Conservation (phyloP, 139 green algal genomes). For the Asterochloris sp. region DNA sequence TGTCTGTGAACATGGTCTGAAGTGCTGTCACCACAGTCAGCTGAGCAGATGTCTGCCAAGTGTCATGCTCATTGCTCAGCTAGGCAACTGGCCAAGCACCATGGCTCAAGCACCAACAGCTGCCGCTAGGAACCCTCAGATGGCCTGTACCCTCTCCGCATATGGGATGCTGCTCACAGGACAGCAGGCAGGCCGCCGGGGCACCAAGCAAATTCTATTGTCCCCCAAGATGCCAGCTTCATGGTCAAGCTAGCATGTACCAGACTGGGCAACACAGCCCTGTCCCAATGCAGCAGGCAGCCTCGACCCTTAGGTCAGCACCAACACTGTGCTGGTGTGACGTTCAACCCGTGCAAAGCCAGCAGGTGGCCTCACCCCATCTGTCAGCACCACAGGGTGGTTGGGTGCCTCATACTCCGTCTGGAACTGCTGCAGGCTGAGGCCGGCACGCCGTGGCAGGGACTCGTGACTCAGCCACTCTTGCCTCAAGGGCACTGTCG, state of each 20-base stretch:
- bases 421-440: slow-evolving; percentile 67
- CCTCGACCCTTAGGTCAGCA: neutral
- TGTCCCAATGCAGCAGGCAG: neutral
- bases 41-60: too few relatives aligned
- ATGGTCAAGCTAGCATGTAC: too few relatives aligned
- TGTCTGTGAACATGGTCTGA: too few relatives aligned
- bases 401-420: slow-evolving; percentile 78
- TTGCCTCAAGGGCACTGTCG: slow-evolving; percentile 46
- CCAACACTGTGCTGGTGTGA: neutral
- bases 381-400: slow-evolving; percentile 80
- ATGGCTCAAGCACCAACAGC: neutral
- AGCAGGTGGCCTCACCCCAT: slow-evolving; percentile 28
- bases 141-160: too few relatives aligned
- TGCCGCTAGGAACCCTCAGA: neutral
- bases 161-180: too few relatives aligned
- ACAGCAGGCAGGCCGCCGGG: too few relatives aligned
- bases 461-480: slow-evolving; percentile 83
- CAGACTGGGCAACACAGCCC: too few relatives aligned
- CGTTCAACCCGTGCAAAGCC: neutral
- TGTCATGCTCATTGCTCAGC: too few relatives aligned
- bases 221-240: too few relatives aligned
- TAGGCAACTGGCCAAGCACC: too few relatives aligned
- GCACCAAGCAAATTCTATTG: too few relatives aligned
- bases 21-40: too few relatives aligned
- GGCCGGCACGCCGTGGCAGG: slow-evolving; percentile 50